A percentile compares a stretch with the other conserved stretches of the same genome.
Conservation (phyloP, 176 grass and related monocot genomes). For the Eragrostis curvula region DNA sequence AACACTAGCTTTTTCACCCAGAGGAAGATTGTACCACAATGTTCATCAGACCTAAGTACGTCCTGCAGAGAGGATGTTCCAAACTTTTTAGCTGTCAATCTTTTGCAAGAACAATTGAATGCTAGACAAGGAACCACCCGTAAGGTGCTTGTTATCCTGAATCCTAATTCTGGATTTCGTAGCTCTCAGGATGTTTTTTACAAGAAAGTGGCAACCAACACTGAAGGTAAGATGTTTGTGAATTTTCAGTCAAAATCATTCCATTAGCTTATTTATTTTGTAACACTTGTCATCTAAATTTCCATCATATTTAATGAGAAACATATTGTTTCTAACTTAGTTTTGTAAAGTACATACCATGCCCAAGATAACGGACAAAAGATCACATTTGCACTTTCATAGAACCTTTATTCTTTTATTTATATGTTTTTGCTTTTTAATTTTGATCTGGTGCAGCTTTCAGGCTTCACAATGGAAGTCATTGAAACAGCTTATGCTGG, state of each 20-base stretch:
- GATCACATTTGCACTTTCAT: neutral
- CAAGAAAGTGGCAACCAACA: slow-evolving; percentile 67
- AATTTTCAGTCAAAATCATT: slow-evolving; percentile 20
- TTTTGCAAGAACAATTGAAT: slow-evolving; percentile 57
- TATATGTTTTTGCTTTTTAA: slow-evolving; percentile 49
- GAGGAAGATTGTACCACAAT: slow-evolving; percentile 33
- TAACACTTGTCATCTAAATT: slow-evolving; percentile 9
- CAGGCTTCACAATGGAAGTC: slow-evolving; percentile 86
- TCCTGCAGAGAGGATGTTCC: slow-evolving; percentile 52
- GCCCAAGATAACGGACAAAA: neutral
- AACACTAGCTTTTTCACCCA: slow-evolving; percentile 30
- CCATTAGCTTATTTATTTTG: slow-evolving; percentile 8
- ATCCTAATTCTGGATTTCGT: slow-evolving; percentile 91
- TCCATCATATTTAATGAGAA: slow-evolving; percentile 10
- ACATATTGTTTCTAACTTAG: neutral
- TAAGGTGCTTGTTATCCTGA: slow-evolving; percentile 87
- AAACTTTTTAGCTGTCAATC: slow-evolving; percentile 49
- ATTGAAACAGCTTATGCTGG: slow-evolving; percentile 78
- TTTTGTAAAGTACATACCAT: slow-evolving; percentile 16
- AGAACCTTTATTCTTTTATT: slow-evolving; percentile 31
- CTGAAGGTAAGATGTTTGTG: slow-evolving; percentile 57
- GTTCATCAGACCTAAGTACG: slow-evolving; percentile 54
- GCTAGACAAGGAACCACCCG: slow-evolving; percentile 48
- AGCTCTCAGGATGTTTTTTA: slow-evolving; percentile 84
- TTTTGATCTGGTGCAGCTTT: slow-evolving; percentile 75